Evolutionary conservation across 2,329 filamentous ascomycete genomes (phyloP).

Genomic region (Talaromyces sp.): DNA sequence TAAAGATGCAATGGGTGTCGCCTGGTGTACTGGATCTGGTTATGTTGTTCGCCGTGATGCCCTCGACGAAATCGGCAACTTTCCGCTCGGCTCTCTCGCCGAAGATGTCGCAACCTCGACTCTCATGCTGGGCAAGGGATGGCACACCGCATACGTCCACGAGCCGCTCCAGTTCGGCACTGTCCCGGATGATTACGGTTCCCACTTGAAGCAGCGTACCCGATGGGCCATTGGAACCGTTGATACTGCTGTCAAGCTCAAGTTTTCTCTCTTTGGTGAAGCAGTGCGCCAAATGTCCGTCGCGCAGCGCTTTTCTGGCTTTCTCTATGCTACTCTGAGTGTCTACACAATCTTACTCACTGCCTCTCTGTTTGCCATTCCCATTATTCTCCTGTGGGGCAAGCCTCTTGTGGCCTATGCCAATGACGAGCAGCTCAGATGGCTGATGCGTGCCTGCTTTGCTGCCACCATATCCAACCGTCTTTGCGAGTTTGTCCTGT

Average conservation of each 20-base stretch:
- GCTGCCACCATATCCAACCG: slow-evolving; percentile 47
- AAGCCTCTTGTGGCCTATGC: slow-evolving; percentile 54
- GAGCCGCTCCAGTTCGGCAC: slow-evolving; percentile 57
- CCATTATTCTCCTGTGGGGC: slow-evolving; percentile 53
- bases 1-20: slow-evolving; percentile 44
- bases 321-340: slow-evolving; percentile 51
- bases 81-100: slow-evolving; percentile 53
- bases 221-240: slow-evolving; percentile 44
- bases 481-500: slow-evolving; percentile 54
- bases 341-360: slow-evolving; percentile 53
- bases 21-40: slow-evolving; percentile 62
- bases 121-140: slow-evolving; percentile 54
- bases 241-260: slow-evolving; percentile 55
- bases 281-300: slow-evolving; percentile 49
- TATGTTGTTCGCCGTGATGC: slow-evolving; percentile 56
- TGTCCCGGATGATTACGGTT: slow-evolving; percentile 30
- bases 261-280: slow-evolving; percentile 54
- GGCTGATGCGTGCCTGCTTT: slow-evolving; percentile 53
- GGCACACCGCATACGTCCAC: slow-evolving; percentile 56
- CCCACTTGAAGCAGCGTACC: slow-evolving; percentile 31
- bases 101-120: slow-evolving; percentile 58
- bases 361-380: slow-evolving; percentile 53
- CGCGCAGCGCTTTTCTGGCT: slow-evolving; percentile 54
- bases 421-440: slow-evolving; percentile 49
- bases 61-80: slow-evolving; percentile 56